These are phyloP conservation scores for Syzygium aqueum DNA, from an alignment of 345 rosid genomes.

Conservation along the genomic window DNA sequence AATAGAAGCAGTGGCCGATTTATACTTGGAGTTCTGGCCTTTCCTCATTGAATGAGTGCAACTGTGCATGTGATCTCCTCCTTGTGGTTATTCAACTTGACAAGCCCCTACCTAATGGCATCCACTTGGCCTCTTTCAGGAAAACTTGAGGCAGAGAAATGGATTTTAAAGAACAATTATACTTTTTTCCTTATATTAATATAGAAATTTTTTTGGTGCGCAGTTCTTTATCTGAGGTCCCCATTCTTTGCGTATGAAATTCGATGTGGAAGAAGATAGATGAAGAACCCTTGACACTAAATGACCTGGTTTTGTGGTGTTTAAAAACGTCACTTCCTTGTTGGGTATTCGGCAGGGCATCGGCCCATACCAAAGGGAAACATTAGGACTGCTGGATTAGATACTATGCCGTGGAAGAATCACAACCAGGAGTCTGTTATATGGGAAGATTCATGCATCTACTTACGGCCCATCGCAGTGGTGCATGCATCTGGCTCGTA, in stretches of 20 bases:
- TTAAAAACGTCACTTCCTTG: not conserved
- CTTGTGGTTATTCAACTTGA: not conserved
- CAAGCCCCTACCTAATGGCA: not conserved
- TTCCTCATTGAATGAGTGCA: not conserved
- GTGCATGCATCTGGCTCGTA: not conserved
- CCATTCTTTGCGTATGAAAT: not conserved
- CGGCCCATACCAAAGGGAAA: not conserved
- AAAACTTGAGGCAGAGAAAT: conserved; percentile 1
- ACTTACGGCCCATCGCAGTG: not conserved
- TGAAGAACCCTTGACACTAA: not conserved
- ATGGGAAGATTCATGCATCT: not conserved
- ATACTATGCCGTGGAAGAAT: not conserved
- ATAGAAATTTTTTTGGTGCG: not conserved
- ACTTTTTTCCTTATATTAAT: not conserved
- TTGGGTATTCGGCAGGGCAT: not conserved
- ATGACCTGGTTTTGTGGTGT: not conserved
- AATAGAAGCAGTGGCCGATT: not conserved
- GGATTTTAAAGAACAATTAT: not conserved
- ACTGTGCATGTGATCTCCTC: not conserved
- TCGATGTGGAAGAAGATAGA: not conserved
- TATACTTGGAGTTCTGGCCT: not conserved
- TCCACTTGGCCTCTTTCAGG: not conserved
- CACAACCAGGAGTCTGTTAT: not conserved
- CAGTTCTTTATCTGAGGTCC: not conserved
- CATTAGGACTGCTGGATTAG: not conserved